These are phyloP conservation scores for Eimeria praecox DNA, from an alignment of 169 alveolate genomes.

Conservation along the genomic window DNA sequence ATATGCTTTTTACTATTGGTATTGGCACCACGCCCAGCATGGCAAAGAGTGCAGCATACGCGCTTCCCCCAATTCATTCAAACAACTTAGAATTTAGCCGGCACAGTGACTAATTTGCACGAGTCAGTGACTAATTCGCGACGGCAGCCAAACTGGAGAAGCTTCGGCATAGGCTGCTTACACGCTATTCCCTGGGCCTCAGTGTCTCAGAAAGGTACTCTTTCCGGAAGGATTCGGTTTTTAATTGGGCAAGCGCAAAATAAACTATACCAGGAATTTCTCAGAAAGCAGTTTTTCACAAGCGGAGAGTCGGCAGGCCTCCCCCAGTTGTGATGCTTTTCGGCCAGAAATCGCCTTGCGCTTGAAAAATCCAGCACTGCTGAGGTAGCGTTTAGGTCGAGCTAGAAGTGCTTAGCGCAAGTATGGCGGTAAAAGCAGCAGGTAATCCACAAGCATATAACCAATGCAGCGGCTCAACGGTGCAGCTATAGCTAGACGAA, in stretches of 20 bases:
- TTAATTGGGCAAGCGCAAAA: no score
- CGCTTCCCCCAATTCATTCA: not conserved
- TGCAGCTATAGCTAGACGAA: not conserved
- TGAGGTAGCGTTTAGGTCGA: not conserved
- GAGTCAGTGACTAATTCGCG: not conserved
- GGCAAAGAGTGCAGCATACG: not conserved
- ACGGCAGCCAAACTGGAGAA: not conserved
- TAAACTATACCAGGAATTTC: not conserved
- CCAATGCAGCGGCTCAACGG: not conserved
- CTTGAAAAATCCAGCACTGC: not conserved
- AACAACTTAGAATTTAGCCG: not conserved
- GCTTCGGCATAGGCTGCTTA: not conserved
- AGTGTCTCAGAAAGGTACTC: not conserved
- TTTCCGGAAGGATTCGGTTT: not conserved
- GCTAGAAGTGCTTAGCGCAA: not conserved
- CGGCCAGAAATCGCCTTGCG: not conserved
- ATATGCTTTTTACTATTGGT: not conserved
- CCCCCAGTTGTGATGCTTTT: not conserved
- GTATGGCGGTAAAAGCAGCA: not conserved
- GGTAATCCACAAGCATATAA: not conserved
- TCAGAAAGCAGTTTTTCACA: not conserved
- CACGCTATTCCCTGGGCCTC: not conserved
- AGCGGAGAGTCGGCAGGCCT: not conserved
- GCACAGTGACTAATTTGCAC: no score
- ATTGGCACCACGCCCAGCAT: not conserved